Base-by-base conservation (phyloP, 768 basidiomycete species). In the Lyophyllum semitale region DNA sequence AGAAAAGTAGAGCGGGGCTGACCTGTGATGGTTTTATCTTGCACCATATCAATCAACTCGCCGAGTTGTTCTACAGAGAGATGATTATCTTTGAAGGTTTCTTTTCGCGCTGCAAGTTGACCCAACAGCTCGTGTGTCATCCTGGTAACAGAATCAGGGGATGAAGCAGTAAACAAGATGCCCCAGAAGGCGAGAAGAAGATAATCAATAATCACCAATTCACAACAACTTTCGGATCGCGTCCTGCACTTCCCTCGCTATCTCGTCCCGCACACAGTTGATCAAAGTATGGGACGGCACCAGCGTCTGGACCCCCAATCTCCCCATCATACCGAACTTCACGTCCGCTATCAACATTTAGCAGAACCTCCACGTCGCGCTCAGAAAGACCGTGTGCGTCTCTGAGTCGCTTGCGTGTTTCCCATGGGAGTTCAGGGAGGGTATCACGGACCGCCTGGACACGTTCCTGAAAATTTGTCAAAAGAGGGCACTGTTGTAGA, bases 71-170 rank as follows among this genome's bases (percentile, higher is more conserved):
- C 70, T 0, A 78, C 71, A 5, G 86, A 77, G 11, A 97, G 63
- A 0, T 85, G 77, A 51, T 88, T 88, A 8, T 84, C 75, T 33
- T 68, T 84, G 32, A 83, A 79, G 18, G 78, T 76, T 43, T 81
- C 75, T 38, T 82, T 80, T 27, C 77, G 73, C 2, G 78, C 77
- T 1, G 87, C 74, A 2, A 98, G 77, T 59, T 89, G 88, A 0
- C 93, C 93, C 2, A 95, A 73, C 0, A 97, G 77, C 57, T 95
- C 92, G 55, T 98, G 91, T 3, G 85, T 85, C 72, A 98, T 83
- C 94, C 95, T 96, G 64, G 12, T 48, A 59, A 60, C 26, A 15
- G n/a, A 40, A 23, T 29, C 12, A 48, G 44, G 27, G 54, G 35
- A 45, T 55, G 48, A 60, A 51, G 50, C 45, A 51, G 12, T 27